A percentile compares a stretch with the other conserved stretches of the same genome.
These are phyloP conservation scores for Xerophyta viscosa DNA, from an alignment of 106 monocot genomes.

Conservation along the genomic window DNA sequence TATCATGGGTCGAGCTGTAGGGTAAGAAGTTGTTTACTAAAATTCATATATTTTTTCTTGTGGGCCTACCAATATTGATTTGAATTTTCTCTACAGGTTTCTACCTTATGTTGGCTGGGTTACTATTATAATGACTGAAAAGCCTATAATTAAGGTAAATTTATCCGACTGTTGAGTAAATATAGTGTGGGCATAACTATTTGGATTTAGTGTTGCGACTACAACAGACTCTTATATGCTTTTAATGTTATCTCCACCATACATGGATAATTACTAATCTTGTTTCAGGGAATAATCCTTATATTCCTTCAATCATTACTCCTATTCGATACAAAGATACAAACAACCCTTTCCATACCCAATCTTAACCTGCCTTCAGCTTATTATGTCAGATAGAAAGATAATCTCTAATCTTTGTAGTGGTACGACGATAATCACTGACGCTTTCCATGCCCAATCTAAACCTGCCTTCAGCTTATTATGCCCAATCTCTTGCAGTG, in stretches of 20 bases:
- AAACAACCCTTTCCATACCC: too few species aligned
- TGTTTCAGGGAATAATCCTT: not conserved
- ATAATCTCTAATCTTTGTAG: too few species aligned
- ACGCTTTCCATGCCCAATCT: too few species aligned
- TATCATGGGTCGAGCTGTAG: constrained; percentile 85
- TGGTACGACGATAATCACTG: too few species aligned
- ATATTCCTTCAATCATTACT: not conserved
- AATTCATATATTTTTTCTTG: not conserved
- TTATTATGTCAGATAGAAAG: too few species aligned
- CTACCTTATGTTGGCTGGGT: constrained; percentile 75
- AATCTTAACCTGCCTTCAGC: too few species aligned
- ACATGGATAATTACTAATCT: not conserved
- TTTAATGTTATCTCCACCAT: too few species aligned
- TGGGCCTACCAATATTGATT: not conserved
- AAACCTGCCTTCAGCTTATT: too few species aligned
- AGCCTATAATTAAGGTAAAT: constrained; percentile 57
- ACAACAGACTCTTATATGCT: not conserved
- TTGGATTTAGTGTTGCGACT: not conserved
- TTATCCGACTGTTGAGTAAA: not conserved
- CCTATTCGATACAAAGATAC: too few species aligned
- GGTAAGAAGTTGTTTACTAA: constrained; percentile 30
- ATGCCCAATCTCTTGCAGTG: too few species aligned
- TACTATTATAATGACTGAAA: constrained; percentile 77
- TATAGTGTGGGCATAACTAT: not conserved
- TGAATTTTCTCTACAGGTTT: constrained; percentile 27